Conservation (phyloP, 495 filamentous ascomycete genomes). For the Pyronema domesticum region DNA sequence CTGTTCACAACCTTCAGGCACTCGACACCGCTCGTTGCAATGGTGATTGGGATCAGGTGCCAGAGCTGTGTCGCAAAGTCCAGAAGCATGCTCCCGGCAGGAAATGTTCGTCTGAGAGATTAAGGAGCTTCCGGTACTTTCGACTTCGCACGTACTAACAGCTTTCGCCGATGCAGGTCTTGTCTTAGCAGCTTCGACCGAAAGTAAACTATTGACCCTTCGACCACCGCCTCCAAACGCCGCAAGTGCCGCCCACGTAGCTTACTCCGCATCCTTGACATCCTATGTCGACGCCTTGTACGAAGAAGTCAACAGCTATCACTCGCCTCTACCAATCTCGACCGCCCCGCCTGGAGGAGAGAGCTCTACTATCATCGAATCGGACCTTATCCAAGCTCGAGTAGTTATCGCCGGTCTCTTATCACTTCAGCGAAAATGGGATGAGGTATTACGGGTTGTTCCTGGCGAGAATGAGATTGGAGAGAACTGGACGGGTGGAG, state of each 20-base stretch:
- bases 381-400: slow-evolving; percentile 18
- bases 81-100: slow-evolving; percentile 80
- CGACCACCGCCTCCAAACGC: slow-evolving; percentile 10
- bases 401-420: slow-evolving; percentile 15
- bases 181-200: slow-evolving; percentile 14
- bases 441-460: slow-evolving; percentile 12
- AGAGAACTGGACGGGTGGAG: slow-evolving; percentile 11
- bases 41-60: slow-evolving; percentile 75
- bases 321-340: slow-evolving; percentile 11
- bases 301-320: slow-evolving; percentile 10
- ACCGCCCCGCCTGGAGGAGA: slow-evolving; percentile 17
- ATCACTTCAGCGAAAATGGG: slow-evolving; percentile 21
- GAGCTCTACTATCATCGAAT: slow-evolving; percentile 10
- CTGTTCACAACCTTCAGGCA: slow-evolving; percentile 54
- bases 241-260: slow-evolving; percentile 11
- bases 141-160: slow-evolving; percentile 1
- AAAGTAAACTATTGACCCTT: slow-evolving; percentile 13
- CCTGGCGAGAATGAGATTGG: slow-evolving; percentile 16
- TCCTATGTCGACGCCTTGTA: slow-evolving; percentile 14
- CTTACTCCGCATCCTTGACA: slow-evolving; percentile 20
- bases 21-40: slow-evolving; percentile 76
- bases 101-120: slow-evolving; percentile 43
- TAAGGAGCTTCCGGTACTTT: slow-evolving; percentile 2
- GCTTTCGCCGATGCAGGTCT: slow-evolving; percentile 14
- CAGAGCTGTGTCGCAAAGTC: slow-evolving; percentile 76